Percentiles rank a stretch among this genome's conserved stretches.
These are phyloP conservation scores for Blastomyces silverae DNA, from an alignment of 2,329 filamentous ascomycete genomes.

Conservation along the genomic window DNA sequence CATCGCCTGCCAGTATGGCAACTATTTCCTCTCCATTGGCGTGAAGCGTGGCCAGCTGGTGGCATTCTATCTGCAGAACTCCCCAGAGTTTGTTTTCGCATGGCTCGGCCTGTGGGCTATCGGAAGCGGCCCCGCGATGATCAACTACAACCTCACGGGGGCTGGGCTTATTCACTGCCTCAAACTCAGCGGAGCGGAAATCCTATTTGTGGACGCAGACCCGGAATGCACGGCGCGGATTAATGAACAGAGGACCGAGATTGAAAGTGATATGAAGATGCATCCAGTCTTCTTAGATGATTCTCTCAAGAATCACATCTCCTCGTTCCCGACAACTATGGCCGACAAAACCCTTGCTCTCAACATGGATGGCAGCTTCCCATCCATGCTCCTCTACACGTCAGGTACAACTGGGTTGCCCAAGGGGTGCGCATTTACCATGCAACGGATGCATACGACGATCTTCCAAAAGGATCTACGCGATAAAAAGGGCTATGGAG, in stretches of 20 bases:
- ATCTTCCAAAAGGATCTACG: slow-evolving; percentile 32
- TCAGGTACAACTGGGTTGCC: slow-evolving; percentile 70
- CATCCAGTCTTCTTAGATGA: slow-evolving; percentile 50
- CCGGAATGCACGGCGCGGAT: slow-evolving; percentile 51
- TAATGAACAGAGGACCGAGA: slow-evolving; percentile 43
- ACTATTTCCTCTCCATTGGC: slow-evolving; percentile 55
- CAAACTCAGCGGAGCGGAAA: slow-evolving; percentile 49
- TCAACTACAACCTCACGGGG: slow-evolving; percentile 62
- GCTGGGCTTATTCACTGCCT: slow-evolving; percentile 61
- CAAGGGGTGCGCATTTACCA: slow-evolving; percentile 60
- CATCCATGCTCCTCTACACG: slow-evolving; percentile 63
- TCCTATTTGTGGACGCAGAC: slow-evolving; percentile 56
- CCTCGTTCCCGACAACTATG: slow-evolving; percentile 44
- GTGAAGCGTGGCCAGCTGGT: slow-evolving; percentile 57
- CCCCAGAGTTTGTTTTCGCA: slow-evolving; percentile 59
- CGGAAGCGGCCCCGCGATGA: slow-evolving; percentile 61
- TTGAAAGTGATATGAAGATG: slow-evolving; percentile 54
- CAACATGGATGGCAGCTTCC: slow-evolving; percentile 47
- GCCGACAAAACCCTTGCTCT: slow-evolving; percentile 52
- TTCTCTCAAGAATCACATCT: slow-evolving; percentile 44
- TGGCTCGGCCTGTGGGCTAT: slow-evolving; percentile 61
- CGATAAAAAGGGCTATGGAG: slow-evolving; percentile 27
- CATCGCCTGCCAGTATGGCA: slow-evolving; percentile 54
- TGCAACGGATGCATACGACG: slow-evolving; percentile 41
- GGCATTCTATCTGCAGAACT: slow-evolving; percentile 61